Base-by-base conservation (phyloP, 371 early-diverging fungal genomes). In the Haplosporangium sp. region DNA sequence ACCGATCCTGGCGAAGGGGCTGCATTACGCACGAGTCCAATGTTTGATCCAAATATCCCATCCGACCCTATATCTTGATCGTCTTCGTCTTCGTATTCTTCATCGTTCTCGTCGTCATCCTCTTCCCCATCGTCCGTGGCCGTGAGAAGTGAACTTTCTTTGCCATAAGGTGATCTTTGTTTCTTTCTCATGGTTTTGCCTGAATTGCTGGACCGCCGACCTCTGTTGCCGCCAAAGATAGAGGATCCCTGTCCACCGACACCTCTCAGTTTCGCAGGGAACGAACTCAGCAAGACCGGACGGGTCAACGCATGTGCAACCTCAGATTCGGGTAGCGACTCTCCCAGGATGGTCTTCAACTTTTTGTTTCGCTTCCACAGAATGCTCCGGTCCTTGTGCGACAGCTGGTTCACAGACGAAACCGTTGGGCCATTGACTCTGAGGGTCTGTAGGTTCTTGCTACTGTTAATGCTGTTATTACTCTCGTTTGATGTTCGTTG, bases 321-420 rank as follows among this genome's bases (percentile, higher is more conserved):
- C 23, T 64, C 69, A 2, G 66, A 41, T 47, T 79, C 80, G 5
- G 73, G 69, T 13, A 79, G 16, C 6, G 80, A 58, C 43, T 79
- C 69, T 13, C 80, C 80, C 0, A 79, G 36, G 5, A 79, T 38
- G 2, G 51, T 73, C 16, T 62, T 45, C 9, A 79, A 63, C 38
- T 79, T 79, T 65, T 73, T 79, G 69, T 58, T 79, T 11, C 80
- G 59, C 18, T 72, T 72, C 80, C 73, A 79, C 0, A 79, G 66
- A 10, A 69, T 52, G 0, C 73, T 46, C 20, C 80, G 60, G 23
- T 79, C 67, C 23, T 46, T 18, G 37, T 61, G n/a, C 10, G 80
- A 73, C 37, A 79, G 52, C 11, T 72, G 68, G 59, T 79, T 79
- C 16, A 69, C 69, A n/a, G 69, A 57, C 1, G 66, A 46, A 0